Evolutionary conservation across 768 basidiomycete species (phyloP), one percentile per base, ranked within the genome.

Genomic region (Hypholoma sublateritium): DNA sequence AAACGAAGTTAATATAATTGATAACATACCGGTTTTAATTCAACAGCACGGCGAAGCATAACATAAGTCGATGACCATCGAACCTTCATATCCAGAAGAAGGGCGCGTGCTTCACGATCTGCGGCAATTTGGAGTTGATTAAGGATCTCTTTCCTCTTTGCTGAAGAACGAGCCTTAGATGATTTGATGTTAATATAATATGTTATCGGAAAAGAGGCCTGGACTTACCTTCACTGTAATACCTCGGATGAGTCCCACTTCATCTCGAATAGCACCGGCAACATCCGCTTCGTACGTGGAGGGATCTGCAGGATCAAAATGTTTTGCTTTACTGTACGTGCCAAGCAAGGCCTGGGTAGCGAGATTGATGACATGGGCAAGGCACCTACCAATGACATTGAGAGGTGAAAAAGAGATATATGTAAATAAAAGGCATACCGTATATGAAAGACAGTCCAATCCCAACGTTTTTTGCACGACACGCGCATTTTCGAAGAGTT

Each of bases 291-390:
- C 34, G 36, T 55, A 43, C 1, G 6, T 22, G 36, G 17, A 8
- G 1, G 53, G 53, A 4, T 35, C 32, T 17, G 19, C 4, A 1
- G 44, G 43, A 28, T 55, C 41, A 21, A 34, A 55, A n/a, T 46
- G 45, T n/a, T 55, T 35, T 22, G 53, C 12, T 34, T 7, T 32
- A 13, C 24, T 55, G 45, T n/a, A 50, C 11, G 64, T 65, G 5
- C 46, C 57, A 35, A 75, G 67, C 12, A 73, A 50, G 0, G 63
- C 67, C 55, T 72, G 73, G 2, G 66, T 72, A 16, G 67, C 65
- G 16, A 73, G 61, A 44, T 74, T 74, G 34, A 72, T 64, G 12
- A 73, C 66, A 47, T 74, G 74, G 1, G 44, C 34, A 14, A 45
- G 43, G 16, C 53, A 55, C 13, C 53, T 55, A 36, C 7, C 35